Conservation (phyloP, 176 grass and related monocot species). For the Eleusine coracana region DNA sequence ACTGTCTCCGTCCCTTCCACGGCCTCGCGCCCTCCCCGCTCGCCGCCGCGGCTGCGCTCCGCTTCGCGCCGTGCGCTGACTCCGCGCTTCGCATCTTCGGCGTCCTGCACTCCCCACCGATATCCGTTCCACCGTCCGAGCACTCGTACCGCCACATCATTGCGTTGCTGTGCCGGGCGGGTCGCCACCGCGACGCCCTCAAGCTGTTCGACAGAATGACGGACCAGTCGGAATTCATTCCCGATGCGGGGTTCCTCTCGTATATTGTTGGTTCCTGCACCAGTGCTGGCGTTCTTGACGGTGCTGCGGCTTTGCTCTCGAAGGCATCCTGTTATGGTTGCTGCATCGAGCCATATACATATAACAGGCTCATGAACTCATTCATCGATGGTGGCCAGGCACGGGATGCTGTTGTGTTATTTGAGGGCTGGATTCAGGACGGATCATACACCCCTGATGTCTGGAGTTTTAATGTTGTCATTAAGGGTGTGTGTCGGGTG, state of each 20-base stretch:
- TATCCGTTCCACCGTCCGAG: constrained; percentile 41
- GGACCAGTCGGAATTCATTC: constrained; percentile 28
- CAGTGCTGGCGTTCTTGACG: constrained; percentile 47
- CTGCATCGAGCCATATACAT: constrained; percentile 50
- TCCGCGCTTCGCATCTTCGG: constrained; percentile 46
- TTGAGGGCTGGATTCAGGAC: constrained; percentile 55
- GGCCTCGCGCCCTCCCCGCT: constrained; percentile 27
- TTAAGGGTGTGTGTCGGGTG: constrained; percentile 68
- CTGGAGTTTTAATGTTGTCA: constrained; percentile 83
- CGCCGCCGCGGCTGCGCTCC: constrained; percentile 30
- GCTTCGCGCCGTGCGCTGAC: constrained; percentile 40
- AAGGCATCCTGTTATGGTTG: constrained; percentile 50
- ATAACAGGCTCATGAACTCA: constrained; percentile 72
- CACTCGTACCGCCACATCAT: constrained; percentile 59
- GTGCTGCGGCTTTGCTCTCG: constrained; percentile 37
- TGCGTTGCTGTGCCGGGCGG: constrained; percentile 38
- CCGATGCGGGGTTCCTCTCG: constrained; percentile 59
- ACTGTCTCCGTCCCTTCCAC: constrained; percentile 36
- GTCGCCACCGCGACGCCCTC: constrained; percentile 58
- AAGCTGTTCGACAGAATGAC: constrained; percentile 91
- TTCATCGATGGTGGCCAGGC: constrained; percentile 44
- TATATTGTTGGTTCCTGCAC: constrained; percentile 61
- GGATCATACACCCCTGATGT: constrained; percentile 51
- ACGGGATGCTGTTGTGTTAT: constrained; percentile 53
- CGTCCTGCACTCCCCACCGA: constrained; percentile 41